phyloP scores from a whole-genome alignment of 2,329 filamentous ascomycete genomes.

The Volutella citrinella region DNA sequence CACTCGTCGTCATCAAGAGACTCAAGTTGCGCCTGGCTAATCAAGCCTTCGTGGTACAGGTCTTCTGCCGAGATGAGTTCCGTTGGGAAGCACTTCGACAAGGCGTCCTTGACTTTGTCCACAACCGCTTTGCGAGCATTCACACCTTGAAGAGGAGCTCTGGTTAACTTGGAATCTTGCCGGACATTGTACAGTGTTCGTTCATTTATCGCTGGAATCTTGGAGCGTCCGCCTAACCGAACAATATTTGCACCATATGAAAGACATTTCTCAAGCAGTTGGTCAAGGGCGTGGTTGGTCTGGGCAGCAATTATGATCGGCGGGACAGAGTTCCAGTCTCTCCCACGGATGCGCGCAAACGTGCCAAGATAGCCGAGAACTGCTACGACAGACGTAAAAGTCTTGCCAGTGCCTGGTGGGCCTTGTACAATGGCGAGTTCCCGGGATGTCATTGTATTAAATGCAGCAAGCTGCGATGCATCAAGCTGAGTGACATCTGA shows the following conservation, averaged over 20 bases:
- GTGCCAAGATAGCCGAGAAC: too few species aligned
- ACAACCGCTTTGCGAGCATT: slow-evolving; percentile 9
- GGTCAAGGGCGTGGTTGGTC: slow-evolving; percentile 88
- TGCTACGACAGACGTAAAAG: slow-evolving; percentile 72
- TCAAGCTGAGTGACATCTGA: slow-evolving; percentile 51
- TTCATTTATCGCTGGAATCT: slow-evolving; percentile 61
- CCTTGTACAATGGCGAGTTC: slow-evolving; percentile 78
- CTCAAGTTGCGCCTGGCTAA: slow-evolving; percentile 61
- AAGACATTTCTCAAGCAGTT: slow-evolving; percentile 66
- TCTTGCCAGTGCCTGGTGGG: slow-evolving; percentile 74
- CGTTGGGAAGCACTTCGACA: slow-evolving; percentile 30
- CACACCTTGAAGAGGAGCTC: slow-evolving; percentile 6
- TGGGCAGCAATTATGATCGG: slow-evolving; percentile 80
- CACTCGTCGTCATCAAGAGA: slow-evolving; percentile 38
- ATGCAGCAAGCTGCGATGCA: slow-evolving; percentile 65
- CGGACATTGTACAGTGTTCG: slow-evolving; percentile 65
- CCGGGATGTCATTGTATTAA: slow-evolving; percentile 68
- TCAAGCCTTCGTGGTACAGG: slow-evolving; percentile 53
- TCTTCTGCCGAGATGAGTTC: slow-evolving; percentile 50
- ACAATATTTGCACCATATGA: slow-evolving; percentile 51
- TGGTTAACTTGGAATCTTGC: slow-evolving; percentile 15
- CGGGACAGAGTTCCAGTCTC: slow-evolving; percentile 41
- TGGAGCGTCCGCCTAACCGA: slow-evolving; percentile 64
- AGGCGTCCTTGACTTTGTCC: slow-evolving; percentile 5
- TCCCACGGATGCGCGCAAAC: too few species aligned